Evolutionary conservation across 2,329 filamentous ascomycete genomes (phyloP), one percentile per base, ranked within the genome.

Genomic region (Podosphaera xanthii): DNA sequence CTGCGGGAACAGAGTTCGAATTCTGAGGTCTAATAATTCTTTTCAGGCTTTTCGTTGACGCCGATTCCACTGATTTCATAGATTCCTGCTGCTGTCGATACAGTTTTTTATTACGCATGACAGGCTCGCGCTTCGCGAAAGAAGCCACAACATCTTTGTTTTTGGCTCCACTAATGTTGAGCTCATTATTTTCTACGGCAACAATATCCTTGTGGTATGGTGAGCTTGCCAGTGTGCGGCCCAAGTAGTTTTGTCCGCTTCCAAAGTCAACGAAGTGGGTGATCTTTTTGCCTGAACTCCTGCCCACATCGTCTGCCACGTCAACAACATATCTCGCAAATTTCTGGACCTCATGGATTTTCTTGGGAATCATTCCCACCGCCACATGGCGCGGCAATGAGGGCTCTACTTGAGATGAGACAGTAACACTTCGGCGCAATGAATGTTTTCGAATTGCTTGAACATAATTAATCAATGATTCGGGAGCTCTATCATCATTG

Each of bases 251-350:
- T 70, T 97, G 91, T 0, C 92, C 92, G 58, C 89, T 95, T 35
- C 92, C 92, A 70, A 97, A 95, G 71, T 98, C 92, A 56, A 97
- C 84, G 60, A 95, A 82, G 72, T 97, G 90, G 0, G 88, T 87
- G 61, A 96, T 82, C 5, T 76, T 71, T 55, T 75, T 71, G 0
- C 75, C 73, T 49, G 83, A 77, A 1, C 79, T 72, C 1, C 73
- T 68, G 2, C 79, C 76, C 33, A 95, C 77, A 35, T 78, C 76
- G 59, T 72, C 71, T 0, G 79, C 75, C 8, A 84, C 72, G 2
- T 72, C 67, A 57, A 87, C 78, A 58, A 97, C 80, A 66, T 91
- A 97, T 62, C 79, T 79, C n/a, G 91, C 86, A 67, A 97, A 96
- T 67, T 92, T 82, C 61, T 82, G 79, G 38, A 97, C 92, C 72